A percentile compares a stretch with the other conserved stretches of the same genome.
Conservation (phyloP, 2,329 filamentous ascomycete genomes). For the Diaporthe amygdali region DNA sequence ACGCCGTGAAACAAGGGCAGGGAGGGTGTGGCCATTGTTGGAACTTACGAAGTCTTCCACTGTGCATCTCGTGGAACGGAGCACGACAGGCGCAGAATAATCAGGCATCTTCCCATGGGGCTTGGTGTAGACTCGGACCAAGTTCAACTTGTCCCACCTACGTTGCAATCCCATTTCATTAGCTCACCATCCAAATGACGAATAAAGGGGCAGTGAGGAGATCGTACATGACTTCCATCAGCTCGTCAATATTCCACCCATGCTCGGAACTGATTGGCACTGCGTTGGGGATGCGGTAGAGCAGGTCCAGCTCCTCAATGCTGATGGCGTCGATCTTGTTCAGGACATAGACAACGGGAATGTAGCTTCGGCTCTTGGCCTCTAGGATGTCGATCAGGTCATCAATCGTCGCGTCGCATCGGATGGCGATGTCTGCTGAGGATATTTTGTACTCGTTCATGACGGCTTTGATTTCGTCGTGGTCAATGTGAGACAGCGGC, state of each 20-base stretch:
- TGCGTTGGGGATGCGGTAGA: constrained; percentile 96
- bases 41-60: constrained; percentile 93
- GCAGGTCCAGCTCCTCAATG: constrained; percentile 93
- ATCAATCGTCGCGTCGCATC: constrained; percentile 96
- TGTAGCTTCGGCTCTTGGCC: constrained; percentile 93
- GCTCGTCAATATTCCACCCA: constrained; percentile 97
- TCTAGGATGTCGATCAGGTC: constrained; percentile 96
- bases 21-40: not conserved
- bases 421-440: constrained; percentile 95
- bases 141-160: constrained; percentile 90
- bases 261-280: constrained; percentile 97
- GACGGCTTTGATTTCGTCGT: constrained; percentile 97
- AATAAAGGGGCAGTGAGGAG: not conserved
- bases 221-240: constrained; percentile 86
- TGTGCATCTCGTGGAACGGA: constrained; percentile 81
- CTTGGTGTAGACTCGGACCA: constrained; percentile 95
- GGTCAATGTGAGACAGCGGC: constrained; percentile 87
- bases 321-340: constrained; percentile 99
- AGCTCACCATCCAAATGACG: not conserved
- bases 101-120: constrained; percentile 95
- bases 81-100: constrained; percentile 88
- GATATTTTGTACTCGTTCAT: constrained; percentile 97
- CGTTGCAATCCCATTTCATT: constrained; percentile 18
- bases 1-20: not conserved
- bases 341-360: constrained; percentile 97